Base-by-base conservation (phyloP, 2,329 filamentous ascomycete genomes). In the Arthrinium phaeospermum region DNA sequence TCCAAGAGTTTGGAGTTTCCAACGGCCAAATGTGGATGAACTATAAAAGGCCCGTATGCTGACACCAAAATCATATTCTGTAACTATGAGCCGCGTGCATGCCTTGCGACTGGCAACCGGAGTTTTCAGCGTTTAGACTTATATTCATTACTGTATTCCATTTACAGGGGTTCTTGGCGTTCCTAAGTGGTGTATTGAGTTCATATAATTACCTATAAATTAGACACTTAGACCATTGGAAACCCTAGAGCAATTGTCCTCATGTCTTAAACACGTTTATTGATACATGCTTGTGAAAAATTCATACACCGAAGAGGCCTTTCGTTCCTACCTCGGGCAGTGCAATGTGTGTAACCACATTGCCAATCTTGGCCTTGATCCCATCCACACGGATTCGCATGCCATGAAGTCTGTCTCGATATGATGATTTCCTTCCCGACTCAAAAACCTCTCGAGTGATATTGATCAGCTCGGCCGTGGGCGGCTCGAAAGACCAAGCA, bases 311-410 rank as follows among this genome's bases (percentile, higher is more conserved):
- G 19, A 70, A 70, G 12, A 70, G 47, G 34, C 22, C n/a, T 24
- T 45, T 51, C 30, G 30, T 53, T 10, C 47, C 68, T 44, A 19
- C 46, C 68, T 70, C 68, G 37, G 68, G 47, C 34, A 70, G n/a
- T 34, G 27, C 22, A 37, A 70, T 51, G 16, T 70, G 68, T 2
- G 46, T 70, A 24, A 95, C 88, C 22, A 86, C 82, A 77, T 95
- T 95, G 7, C 93, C 93, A 78, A 95, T 91, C 83, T 95, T 95
- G 46, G 86, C 88, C 82, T 95, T 95, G 74, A 96, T 82, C 12
- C 87, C 88, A 10, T 86, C 82, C 68, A 94, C 90, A 1, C 75
- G 80, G 53, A 95, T 83, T 3, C 79, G 77, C 76, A 91, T 86
- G 0, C 77, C 78, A 13, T 74, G 77, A 14, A 89, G 71, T 10